Base-by-base conservation (phyloP, 306 rosid species). In the Oemleria cerasiformis region DNA sequence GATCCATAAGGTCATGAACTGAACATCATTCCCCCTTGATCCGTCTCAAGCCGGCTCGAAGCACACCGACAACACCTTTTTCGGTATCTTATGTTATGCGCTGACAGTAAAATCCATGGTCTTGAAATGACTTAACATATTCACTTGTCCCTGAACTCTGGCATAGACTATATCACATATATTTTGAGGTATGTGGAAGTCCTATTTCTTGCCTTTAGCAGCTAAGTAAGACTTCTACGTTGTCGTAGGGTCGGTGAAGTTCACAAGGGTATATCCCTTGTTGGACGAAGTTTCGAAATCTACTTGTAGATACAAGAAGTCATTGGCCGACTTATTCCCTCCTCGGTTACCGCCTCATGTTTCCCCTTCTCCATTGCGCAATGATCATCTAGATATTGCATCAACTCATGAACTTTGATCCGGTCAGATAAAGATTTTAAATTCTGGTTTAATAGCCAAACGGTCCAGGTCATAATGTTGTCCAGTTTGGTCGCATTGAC, bases 261-360 rank as follows among this genome's bases (percentile, higher is more conserved):
- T 91, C 0, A 91, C 92, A 67, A 88, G 88, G 0, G 91, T 95
- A 17, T 91, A 91, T 0, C 97, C 97, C 12, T 86, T 86, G 70
- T 91, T 88, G 54, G 85, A 3, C 1, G 81, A 78, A 0, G 56
- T 82, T 0, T n/a, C 20, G 79, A 88, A 91, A 69, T 88, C 97
- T 6, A 91, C 83, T 0, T 95, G 97, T 43, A 91, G 69, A 51
- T 91, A 91, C 0, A 88, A 49, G 42, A 86, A 79, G 70, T 91
- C 92, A 67, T 76, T 85, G 0, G 90, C 86, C 0, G 0, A 8
- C 0, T 16, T 2, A 8, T 66, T 77, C 40, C 34, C 80, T 1
- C 7, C n/a, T n/a, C n/a, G n/a, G n/a, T n/a, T n/a, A n/a, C 67
- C 1, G 14, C 41, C 1, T 51, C 57, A 3, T 8, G 0, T 3